Percentiles rank a stretch among this genome's conserved stretches.
Conservation (phyloP, 345 rosid genomes). For the Linum usitatissimum region DNA sequence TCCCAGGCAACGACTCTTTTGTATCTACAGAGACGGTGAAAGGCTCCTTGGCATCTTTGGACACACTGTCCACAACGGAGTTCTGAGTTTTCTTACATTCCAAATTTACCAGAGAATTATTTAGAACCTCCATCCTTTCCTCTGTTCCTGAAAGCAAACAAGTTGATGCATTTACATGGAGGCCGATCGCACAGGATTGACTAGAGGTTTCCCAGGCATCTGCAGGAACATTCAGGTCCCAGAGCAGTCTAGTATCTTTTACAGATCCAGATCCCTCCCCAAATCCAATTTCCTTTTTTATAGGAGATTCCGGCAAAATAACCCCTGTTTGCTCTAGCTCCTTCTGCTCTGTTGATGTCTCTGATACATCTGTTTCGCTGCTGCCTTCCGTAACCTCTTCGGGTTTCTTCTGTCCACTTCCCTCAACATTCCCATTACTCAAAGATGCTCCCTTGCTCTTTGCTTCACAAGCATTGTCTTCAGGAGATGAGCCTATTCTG, state of each 20-base stretch:
- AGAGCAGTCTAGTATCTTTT: slow-evolving; percentile 24
- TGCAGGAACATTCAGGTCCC: slow-evolving; percentile 42
- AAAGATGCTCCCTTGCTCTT: slow-evolving; percentile 18
- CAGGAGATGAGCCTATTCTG: slow-evolving; percentile 2
- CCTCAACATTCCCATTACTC: slow-evolving; percentile 5
- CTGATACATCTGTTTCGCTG: slow-evolving; percentile 19
- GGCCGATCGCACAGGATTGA: slow-evolving; percentile 17
- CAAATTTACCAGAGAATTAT: slow-evolving; percentile 4
- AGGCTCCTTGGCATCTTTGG: slow-evolving; percentile 15
- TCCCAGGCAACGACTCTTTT: slow-evolving; percentile 1
- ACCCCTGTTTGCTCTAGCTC: slow-evolving; percentile 13
- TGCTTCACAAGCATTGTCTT: slow-evolving; percentile 16
- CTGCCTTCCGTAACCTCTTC: slow-evolving; percentile 12
- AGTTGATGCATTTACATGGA: slow-evolving; percentile 8
- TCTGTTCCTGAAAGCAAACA: not conserved
- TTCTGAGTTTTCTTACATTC: slow-evolving; percentile 3
- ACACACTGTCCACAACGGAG: not conserved
- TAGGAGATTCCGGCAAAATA: slow-evolving; percentile 11
- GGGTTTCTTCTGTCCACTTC: slow-evolving; percentile 2
- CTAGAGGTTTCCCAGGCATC: slow-evolving; percentile 44
- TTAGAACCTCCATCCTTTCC: slow-evolving; percentile 3
- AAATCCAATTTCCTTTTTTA: slow-evolving; percentile 9
- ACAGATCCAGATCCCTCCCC: slow-evolving; percentile 12
- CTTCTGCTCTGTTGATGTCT: slow-evolving; percentile 21
- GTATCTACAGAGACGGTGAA: not conserved